Base-by-base conservation (phyloP, 1,139 yeast species). In the Diutina ranongensis region DNA sequence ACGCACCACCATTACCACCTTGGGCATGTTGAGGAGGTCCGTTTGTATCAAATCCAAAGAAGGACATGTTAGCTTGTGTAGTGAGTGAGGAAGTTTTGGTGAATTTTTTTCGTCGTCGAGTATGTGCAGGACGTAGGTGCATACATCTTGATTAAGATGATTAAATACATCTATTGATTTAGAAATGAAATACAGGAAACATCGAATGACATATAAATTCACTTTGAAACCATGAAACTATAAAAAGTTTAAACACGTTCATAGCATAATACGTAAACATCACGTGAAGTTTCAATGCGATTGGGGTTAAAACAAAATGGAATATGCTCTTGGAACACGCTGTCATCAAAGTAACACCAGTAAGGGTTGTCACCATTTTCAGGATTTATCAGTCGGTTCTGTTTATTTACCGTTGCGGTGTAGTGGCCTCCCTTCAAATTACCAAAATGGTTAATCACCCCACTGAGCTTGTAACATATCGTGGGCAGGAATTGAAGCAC, bases 321-420 rank as follows among this genome's bases (percentile, higher is more conserved):
- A 13, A 68, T 52, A 45, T 70, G 67, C 8, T 68, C 67, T 47
- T 72, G 72, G 1, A 80, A 80, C 41, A 65, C 62, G 49, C 78
- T 87, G 58, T 83, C 94, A 56, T 83, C 92, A 59, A 83, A 83
- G 49, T 74, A 72, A 56, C 83, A 80, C 92, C 92, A 83, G 47
- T 55, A 59, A 8, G 67, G 67, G 35, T 56, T 52, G n/a, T 45
- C 50, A 45, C 60, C n/a, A n/a, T n/a, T n/a, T n/a, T n/a, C n/a
- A n/a, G n/a, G n/a, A n/a, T n/a, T n/a, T n/a, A n/a, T n/a, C n/a
- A n/a, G n/a, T n/a, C n/a, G n/a, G 10, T 51, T 61, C 49, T 67
- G 57, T 57, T 82, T 82, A 54, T 80, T 72, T 1, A 82, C 80
- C 48, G 76, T 64, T 0, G 88, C 64, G 1, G 88, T 83, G 56